Base-by-base conservation (phyloP, 2,329 filamentous ascomycete genomes). In the Penicillium sp. region DNA sequence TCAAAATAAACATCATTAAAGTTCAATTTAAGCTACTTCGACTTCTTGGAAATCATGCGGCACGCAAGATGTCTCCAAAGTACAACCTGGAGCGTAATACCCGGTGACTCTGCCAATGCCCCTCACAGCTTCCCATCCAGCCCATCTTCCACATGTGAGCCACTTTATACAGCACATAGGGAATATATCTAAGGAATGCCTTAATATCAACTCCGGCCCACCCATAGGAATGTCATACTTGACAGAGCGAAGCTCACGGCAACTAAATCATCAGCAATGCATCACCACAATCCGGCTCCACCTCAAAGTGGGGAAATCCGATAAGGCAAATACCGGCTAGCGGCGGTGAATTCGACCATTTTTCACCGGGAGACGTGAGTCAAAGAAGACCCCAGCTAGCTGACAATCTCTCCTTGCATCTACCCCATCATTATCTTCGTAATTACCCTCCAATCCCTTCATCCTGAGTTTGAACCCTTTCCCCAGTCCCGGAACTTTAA, bases 321-420 rank as follows among this genome's bases (percentile, higher is more conserved):
- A 62, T 63, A 60, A 62, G 57, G 39, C 56, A 55, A 59, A 55
- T 47, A 29, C 50, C 61, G 61, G 59, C 48, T 63, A 63, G 41
- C 47, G 46, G 41, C 59, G 61, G 61, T 62, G 48, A 13, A 21
- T 39, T 53, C 43, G 45, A 57, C 54, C 57, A 53, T 50, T 59
- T 59, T 60, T 60, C 54, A 60, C 57, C 52, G 46, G 43, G 39
- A 53, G 55, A 57, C 58, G 45, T 55, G 52, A 55, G 29, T 49
- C 44, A 55, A 35, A 27, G 24, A 7, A 7, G 14, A 53, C 22
- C 43, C 29, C 51, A 19, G 35, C 41, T 39, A 41, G 16, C 19
- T 39, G 21, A 19, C n/a, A 41, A 22, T n/a, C 16, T 19, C 48
- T 51, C 24, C 26, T 29, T 51, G 33, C 16, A 29, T 43, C 9